Percentiles rank a stretch among this genome's conserved stretches.
These are phyloP conservation scores for Acarospora socialis DNA, from an alignment of 2,329 filamentous ascomycete genomes.

Conservation along the genomic window DNA sequence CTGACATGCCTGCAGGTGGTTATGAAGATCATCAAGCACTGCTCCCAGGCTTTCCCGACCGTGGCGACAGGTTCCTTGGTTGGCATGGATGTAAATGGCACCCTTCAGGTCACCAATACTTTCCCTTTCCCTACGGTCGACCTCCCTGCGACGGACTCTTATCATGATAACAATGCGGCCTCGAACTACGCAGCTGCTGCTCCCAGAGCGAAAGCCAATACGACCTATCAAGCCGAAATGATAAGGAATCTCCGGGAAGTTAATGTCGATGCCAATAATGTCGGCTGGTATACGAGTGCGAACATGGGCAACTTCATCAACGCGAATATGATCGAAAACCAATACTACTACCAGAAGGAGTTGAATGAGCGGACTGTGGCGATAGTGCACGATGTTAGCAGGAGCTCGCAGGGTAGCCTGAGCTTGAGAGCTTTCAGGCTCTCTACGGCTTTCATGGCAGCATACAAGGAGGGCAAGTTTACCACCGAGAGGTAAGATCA, in stretches of 20 bases:
- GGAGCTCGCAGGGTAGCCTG: slow-evolving; percentile 81
- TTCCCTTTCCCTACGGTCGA: slow-evolving; percentile 88
- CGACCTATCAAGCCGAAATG: slow-evolving; percentile 87
- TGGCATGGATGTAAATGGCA: slow-evolving; percentile 73
- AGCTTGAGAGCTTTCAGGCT: slow-evolving; percentile 85
- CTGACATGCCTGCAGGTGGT: slow-evolving; percentile 49
- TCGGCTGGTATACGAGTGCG: slow-evolving; percentile 96
- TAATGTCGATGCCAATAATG: slow-evolving; percentile 94
- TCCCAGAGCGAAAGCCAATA: slow-evolving; percentile 81
- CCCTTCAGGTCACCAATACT: slow-evolving; percentile 82
- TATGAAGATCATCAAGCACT: slow-evolving; percentile 97
- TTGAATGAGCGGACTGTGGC: slow-evolving; percentile 73
- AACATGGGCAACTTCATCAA: slow-evolving; percentile 99
- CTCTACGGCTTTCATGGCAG: slow-evolving; percentile 72
- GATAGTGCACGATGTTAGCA: slow-evolving; percentile 87
- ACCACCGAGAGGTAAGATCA: slow-evolving; percentile 72
- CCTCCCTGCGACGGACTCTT: slow-evolving; percentile 49
- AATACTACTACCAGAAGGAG: slow-evolving; percentile 92
- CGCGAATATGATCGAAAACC: slow-evolving; percentile 90
- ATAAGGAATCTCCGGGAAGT: slow-evolving; percentile 92
- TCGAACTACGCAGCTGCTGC: slow-evolving; percentile 71
- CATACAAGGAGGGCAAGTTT: slow-evolving; percentile 96
- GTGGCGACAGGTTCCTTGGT: slow-evolving; percentile 81
- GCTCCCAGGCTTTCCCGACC: slow-evolving; percentile 73
- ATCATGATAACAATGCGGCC: slow-evolving; percentile 55